phyloP scores from a whole-genome alignment of 176 grass and related monocot genomes.

The Oropetium thomaeum region DNA sequence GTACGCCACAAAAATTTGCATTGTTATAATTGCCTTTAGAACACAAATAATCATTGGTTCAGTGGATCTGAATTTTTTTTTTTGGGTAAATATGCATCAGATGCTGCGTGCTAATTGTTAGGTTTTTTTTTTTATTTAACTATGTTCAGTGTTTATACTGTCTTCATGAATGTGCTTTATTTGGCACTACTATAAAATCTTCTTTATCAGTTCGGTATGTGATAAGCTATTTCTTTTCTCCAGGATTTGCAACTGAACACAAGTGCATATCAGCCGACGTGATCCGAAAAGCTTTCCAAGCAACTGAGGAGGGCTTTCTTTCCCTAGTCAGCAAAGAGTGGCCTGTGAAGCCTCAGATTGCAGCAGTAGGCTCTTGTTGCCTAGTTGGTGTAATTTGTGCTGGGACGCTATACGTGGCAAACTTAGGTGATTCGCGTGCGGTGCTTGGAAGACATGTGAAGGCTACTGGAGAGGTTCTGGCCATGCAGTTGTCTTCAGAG shows the following conservation, averaged over 20 bases:
- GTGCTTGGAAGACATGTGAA: slow-evolving; percentile 67
- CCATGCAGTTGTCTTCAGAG: slow-evolving; percentile 64
- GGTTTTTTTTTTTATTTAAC: neutral
- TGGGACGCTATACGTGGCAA: slow-evolving; percentile 68
- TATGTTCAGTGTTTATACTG: slow-evolving; percentile 2
- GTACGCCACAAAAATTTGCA: slow-evolving; percentile 3
- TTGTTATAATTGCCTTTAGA: neutral
- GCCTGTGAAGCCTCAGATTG: slow-evolving; percentile 74
- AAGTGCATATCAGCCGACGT: slow-evolving; percentile 72
- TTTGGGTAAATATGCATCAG: slow-evolving; percentile 1
- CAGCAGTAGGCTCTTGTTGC: slow-evolving; percentile 89
- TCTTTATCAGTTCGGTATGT: slow-evolving; percentile 17
- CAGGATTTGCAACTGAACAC: slow-evolving; percentile 74
- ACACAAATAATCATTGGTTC: slow-evolving; percentile 10
- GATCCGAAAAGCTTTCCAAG: slow-evolving; percentile 72
- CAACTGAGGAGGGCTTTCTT: slow-evolving; percentile 79
- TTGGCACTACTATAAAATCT: neutral
- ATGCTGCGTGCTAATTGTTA: neutral
- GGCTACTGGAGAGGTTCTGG: slow-evolving; percentile 61
- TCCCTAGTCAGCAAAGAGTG: slow-evolving; percentile 72
- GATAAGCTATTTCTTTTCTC: slow-evolving; percentile 22
- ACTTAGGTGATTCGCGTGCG: slow-evolving; percentile 68
- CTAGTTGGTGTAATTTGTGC: slow-evolving; percentile 59
- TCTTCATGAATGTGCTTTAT: neutral
- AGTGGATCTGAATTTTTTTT: slow-evolving; percentile 30